phyloP scores from a whole-genome alignment of 2,329 filamentous ascomycete genomes.

The Tolypocladium amazonense region DNA sequence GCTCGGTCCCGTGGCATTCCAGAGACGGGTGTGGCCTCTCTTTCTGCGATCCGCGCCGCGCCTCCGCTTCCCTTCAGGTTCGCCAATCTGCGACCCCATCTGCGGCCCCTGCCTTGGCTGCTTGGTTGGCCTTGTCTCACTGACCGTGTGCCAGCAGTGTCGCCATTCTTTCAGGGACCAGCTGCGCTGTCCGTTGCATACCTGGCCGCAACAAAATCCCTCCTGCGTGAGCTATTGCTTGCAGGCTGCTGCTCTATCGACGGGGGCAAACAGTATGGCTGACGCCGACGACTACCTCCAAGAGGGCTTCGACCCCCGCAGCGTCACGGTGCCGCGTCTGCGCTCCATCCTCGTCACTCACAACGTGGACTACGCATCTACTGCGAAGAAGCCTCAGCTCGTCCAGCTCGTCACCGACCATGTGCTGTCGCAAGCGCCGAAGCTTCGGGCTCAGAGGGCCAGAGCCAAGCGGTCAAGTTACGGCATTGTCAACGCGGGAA shows the following conservation, averaged over 20 bases:
- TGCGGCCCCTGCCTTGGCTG: conserved; percentile 4
- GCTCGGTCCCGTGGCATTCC: background rate
- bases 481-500: conserved; percentile 65
- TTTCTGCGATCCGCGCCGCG: conserved; percentile 2
- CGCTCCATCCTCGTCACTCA: conserved; percentile 87
- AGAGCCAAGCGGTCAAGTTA: conserved; percentile 76
- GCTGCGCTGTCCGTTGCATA: background rate
- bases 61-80: background rate
- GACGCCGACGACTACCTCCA: conserved; percentile 77
- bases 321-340: conserved; percentile 76
- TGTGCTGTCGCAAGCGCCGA: conserved; percentile 66
- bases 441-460: conserved; percentile 63
- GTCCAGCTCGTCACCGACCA: conserved; percentile 74
- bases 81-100: conserved; percentile 2
- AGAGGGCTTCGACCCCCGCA: conserved; percentile 72
- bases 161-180: background rate
- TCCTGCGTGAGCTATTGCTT: background rate
- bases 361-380: conserved; percentile 74
- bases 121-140: conserved; percentile 3
- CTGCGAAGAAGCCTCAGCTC: conserved; percentile 84
- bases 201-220: background rate
- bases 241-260: background rate
- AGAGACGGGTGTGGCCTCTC: background rate
- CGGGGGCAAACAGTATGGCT: conserved; percentile 32
- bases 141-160: background rate